Evolutionary conservation across 208 protist species (phyloP).

Genomic region (Crithidia mellificae): DNA sequence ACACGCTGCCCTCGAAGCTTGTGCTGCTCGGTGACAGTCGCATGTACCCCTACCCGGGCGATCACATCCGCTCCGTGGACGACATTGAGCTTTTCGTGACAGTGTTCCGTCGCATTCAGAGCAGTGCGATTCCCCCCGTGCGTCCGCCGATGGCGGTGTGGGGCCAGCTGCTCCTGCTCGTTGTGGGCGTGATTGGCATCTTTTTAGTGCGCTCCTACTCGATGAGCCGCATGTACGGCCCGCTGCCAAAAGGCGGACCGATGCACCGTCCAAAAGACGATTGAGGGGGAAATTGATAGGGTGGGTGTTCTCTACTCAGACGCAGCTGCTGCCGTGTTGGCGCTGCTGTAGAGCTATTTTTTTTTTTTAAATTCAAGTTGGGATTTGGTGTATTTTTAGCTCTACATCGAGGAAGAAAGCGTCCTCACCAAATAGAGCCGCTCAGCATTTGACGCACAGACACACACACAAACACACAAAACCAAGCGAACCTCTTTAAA

Average conservation of each 20-base stretch:
- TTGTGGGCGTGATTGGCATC: constrained; percentile 23
- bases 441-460: no score
- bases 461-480: no score
- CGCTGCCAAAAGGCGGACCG: constrained; percentile 1
- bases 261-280: neutral
- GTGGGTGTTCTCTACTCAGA: no score
- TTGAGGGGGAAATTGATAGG: neutral
- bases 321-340: neutral
- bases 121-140: constrained; percentile 26
- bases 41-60: constrained; percentile 23
- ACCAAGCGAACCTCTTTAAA: no score
- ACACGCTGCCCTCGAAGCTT: constrained; percentile 10
- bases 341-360: neutral
- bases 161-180: constrained; percentile 21
- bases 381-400: no score
- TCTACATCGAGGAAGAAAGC: no score
- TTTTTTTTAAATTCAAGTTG: constrained; percentile 1
- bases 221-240: constrained; percentile 15
- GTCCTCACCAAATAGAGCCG: no score
- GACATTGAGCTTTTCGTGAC: constrained; percentile 34
- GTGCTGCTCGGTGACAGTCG: constrained; percentile 18
- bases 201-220: constrained; percentile 26
- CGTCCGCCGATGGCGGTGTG: constrained; percentile 6
- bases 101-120: constrained; percentile 25
- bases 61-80: constrained; percentile 20